Percentiles rank a stretch among this genome's conserved stretches.
These are phyloP conservation scores for Cunninghamia lanceolata DNA, from an alignment of 75 land plant genomes.

Conservation along the genomic window DNA sequence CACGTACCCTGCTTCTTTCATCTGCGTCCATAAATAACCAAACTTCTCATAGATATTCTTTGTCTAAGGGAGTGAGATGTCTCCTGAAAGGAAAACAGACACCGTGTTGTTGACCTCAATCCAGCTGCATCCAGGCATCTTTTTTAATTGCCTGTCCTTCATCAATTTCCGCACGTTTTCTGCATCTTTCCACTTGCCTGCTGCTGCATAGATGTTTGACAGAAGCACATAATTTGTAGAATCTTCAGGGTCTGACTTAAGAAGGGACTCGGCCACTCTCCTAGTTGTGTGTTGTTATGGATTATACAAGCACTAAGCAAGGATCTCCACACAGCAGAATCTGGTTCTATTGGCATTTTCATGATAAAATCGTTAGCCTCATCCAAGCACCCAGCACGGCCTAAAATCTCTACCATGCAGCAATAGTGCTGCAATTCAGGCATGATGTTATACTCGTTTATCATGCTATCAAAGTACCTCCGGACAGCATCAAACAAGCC, in stretches of 20 bases:
- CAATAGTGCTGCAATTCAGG: constrained; percentile 24
- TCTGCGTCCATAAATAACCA: constrained; percentile 5
- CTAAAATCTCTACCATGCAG: constrained; percentile 35
- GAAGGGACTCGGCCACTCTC: constrained; percentile 21
- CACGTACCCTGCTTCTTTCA: constrained; percentile 14
- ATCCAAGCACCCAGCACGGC: constrained; percentile 23
- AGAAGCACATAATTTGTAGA: constrained; percentile 27
- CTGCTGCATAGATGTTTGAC: constrained; percentile 31
- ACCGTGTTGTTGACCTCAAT: constrained; percentile 27
- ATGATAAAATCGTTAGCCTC: constrained; percentile 19
- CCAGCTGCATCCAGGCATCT: constrained; percentile 40
- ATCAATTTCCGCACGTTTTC: constrained; percentile 21
- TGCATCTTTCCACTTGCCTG: constrained; percentile 32
- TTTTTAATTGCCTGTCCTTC: constrained; percentile 24
- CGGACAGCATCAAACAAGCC: constrained; percentile 23
- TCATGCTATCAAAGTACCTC: constrained; percentile 23
- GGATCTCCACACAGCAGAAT: constrained; percentile 23
- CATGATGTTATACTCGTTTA: constrained; percentile 10
- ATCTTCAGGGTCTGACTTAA: constrained; percentile 18
- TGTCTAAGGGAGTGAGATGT: constrained; percentile 22
- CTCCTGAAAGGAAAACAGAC: constrained; percentile 28
- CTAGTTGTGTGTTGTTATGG: constrained; percentile 22
- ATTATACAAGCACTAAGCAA: constrained; percentile 29
- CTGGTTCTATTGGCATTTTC: constrained; percentile 31
- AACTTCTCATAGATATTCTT: constrained; percentile 13